Base-by-base conservation (phyloP, 768 basidiomycete species). In the Atractiella rhizophila region DNA sequence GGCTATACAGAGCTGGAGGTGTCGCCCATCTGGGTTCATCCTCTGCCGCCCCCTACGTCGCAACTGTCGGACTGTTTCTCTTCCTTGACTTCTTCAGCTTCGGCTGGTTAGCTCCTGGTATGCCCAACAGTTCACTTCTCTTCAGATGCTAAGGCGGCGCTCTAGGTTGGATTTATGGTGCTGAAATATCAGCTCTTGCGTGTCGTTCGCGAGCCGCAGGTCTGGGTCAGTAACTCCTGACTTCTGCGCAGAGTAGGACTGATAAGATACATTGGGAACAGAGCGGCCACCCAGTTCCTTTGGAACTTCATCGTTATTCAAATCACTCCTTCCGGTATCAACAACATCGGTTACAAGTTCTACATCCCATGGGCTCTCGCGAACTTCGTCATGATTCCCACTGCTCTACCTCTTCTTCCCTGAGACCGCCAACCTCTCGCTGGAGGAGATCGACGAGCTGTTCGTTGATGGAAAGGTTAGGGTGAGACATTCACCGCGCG, bases 361-460 rank as follows among this genome's bases (percentile, higher is more conserved):
- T 46, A 46, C 40, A 37, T 49, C 35, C 31, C 42, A 23, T 51
- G 27, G 31, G 50, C 50, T 20, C 28, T 49, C 16, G 11, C 18
- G 28, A 51, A 51, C 32, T 47, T 48, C 7, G 12, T 35, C 12
- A 35, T 49, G 16, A 45, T 43, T 3, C 44, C n/a, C 40, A 15
- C 33, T 49, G 21, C 35, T 51, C 4, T 44, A 46, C 35, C 38
- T 40, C 37, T 42, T 43, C 32, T 51, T 39, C 45, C 50, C 50
- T 28, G 50, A 51, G 34, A 49, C 48, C 1, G 48, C 50, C 35
- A 32, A 39, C 18, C 35, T 51, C 13, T 41, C 40, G 18, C 47
- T 51, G 30, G 50, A 51, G 37, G 43, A 51, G 50, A 48, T 51
- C 26, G 50, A 51, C 45, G 29, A 26, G 13, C 39, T 51, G 18